Evolutionary conservation across 1,284 basidiomycete genomes (phyloP).

Genomic region (Ceratobasidium sp.): DNA sequence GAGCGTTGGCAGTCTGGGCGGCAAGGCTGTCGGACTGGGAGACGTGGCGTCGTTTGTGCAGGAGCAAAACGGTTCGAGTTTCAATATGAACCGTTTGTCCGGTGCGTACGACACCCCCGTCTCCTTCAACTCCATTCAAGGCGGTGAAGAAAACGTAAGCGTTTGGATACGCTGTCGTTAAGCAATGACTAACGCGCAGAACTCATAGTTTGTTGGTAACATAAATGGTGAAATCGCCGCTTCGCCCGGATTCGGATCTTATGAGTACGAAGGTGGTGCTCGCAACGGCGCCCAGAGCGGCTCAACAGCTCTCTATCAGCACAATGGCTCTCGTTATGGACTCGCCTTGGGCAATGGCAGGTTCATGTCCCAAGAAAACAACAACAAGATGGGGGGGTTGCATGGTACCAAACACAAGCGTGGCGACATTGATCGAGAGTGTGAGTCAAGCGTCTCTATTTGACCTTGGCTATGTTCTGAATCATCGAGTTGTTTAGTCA

Average conservation of each 20-base stretch:
- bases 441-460: conserved; percentile 51
- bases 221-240: conserved; percentile 55
- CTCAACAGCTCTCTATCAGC: conserved; percentile 81
- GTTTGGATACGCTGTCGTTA: neutral
- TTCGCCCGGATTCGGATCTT: conserved; percentile 51
- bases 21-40: conserved; percentile 3
- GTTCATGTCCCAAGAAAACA: conserved; percentile 47
- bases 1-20: conserved; percentile 4
- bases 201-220: conserved; percentile 7
- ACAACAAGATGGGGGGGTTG: conserved; percentile 84
- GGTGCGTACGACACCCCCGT: conserved; percentile 18
- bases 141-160: conserved; percentile 23
- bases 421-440: conserved; percentile 90
- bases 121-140: conserved; percentile 26
- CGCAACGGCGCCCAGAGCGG: conserved; percentile 58
- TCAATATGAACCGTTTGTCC: conserved; percentile 29
- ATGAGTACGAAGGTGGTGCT: conserved; percentile 63
- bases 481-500: conserved; percentile 61
- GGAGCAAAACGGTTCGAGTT: conserved; percentile 16
- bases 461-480: neutral
- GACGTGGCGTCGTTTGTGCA: conserved; percentile 5
- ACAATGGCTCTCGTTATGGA: conserved; percentile 78
- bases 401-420: conserved; percentile 93
- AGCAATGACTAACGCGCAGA: neutral
- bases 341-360: conserved; percentile 57